phyloP scores from a whole-genome alignment of 1,139 yeast genomes.

The Yamadazyma aaseri region DNA sequence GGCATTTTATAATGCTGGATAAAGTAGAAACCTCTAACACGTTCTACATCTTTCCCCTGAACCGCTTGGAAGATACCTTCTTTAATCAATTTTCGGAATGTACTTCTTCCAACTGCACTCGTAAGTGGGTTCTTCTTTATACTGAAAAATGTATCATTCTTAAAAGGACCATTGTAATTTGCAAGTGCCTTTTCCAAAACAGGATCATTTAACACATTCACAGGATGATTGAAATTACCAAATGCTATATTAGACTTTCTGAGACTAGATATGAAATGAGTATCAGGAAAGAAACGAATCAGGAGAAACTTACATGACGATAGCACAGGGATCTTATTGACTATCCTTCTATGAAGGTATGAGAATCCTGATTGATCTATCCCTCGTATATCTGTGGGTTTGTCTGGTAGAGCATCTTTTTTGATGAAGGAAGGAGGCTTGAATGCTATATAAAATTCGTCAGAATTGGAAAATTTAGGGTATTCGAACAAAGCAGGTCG shows the following conservation, averaged over 20 bases:
- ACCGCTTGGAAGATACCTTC: constrained; percentile 20
- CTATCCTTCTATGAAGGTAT: constrained; percentile 15
- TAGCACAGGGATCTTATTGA: constrained; percentile 22
- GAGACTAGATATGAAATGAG: constrained; percentile 25
- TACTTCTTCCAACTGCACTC: constrained; percentile 34
- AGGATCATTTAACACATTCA: constrained; percentile 28
- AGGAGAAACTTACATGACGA: constrained; percentile 21
- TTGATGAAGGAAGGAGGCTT: constrained; percentile 11
- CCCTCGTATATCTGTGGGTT: constrained; percentile 38
- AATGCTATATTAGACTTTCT: constrained; percentile 43
- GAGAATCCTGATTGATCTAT: constrained; percentile 27
- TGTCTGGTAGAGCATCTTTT: constrained; percentile 21
- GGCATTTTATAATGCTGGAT: constrained; percentile 41
- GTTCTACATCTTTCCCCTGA: constrained; percentile 6
- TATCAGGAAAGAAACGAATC: constrained; percentile 28
- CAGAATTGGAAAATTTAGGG: constrained; percentile 4
- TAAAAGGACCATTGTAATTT: constrained; percentile 31
- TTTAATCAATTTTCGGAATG: constrained; percentile 28
- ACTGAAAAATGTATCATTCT: constrained; percentile 22
- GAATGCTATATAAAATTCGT: constrained; percentile 8
- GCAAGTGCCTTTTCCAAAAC: constrained; percentile 28
- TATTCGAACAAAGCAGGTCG: neutral
- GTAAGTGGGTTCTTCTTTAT: constrained; percentile 28
- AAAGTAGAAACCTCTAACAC: constrained; percentile 43
- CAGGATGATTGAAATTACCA: constrained; percentile 31